Evolutionary conservation across 2,329 filamentous ascomycete genomes (phyloP).

Genomic region (Venturia aucupariae): DNA sequence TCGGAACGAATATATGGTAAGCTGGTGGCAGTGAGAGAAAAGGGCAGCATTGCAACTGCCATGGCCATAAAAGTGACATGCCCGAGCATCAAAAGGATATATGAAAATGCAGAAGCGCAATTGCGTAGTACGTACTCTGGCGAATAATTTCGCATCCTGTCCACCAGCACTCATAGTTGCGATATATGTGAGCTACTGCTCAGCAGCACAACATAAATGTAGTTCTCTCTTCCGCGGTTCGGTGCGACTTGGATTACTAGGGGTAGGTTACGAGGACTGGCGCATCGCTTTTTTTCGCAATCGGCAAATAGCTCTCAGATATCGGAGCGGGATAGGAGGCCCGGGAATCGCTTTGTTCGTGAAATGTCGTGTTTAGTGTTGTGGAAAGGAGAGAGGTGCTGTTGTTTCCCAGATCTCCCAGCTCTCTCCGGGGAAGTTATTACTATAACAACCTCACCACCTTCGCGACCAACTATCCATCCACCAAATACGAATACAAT

Average conservation of each 20-base stretch:
- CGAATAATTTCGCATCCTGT: constrained; percentile 98
- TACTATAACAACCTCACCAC: neutral
- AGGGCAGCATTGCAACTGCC: constrained; percentile 20
- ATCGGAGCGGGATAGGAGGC: neutral
- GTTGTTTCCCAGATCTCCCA: neutral
- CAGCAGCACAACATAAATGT: constrained; percentile 6
- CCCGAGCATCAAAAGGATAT: neutral
- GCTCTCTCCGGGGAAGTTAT: neutral
- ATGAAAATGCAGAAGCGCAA: neutral
- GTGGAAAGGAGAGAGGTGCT: neutral
- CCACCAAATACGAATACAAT: neutral
- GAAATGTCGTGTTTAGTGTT: neutral
- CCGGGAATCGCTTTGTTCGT: neutral
- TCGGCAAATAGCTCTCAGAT: neutral
- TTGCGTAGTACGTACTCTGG: constrained; percentile 61
- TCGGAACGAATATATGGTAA: constrained; percentile 28
- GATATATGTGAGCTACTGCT: neutral
- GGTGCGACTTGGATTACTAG: neutral
- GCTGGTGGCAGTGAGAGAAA: constrained; percentile 41
- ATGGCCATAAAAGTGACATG: constrained; percentile 11
- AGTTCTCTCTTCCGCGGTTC: neutral
- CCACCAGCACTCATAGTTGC: constrained; percentile 47
- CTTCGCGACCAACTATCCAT: neutral
- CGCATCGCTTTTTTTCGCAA: neutral
- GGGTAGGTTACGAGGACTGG: neutral